phyloP scores from a whole-genome alignment of 2,329 filamentous ascomycete genomes.

The Sporothrix protearum region DNA sequence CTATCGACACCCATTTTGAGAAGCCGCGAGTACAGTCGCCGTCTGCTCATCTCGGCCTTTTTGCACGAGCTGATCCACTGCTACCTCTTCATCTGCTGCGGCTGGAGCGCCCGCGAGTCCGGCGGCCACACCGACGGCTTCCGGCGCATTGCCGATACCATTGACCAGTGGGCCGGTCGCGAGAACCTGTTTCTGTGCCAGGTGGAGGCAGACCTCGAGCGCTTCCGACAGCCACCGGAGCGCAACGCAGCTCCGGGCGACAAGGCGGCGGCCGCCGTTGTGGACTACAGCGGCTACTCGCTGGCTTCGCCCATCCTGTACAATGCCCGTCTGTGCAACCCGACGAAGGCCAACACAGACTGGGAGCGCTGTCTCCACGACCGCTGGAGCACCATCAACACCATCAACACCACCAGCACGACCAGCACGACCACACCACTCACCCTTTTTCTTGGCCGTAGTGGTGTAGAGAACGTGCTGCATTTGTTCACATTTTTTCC shows the following conservation, averaged over 20 bases:
- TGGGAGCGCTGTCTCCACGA: slow-evolving; percentile 17
- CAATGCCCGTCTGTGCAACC: slow-evolving; percentile 17
- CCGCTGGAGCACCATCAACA: slow-evolving; percentile 10
- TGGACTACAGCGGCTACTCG: slow-evolving; percentile 13
- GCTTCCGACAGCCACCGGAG: slow-evolving; percentile 24
- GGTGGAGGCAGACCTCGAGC: slow-evolving; percentile 57
- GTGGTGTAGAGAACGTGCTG: background rate
- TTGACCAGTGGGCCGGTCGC: slow-evolving; percentile 59
- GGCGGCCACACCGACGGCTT: slow-evolving; percentile 62
- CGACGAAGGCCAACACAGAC: slow-evolving; percentile 1
- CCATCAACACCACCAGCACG: background rate
- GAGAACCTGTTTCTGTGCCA: slow-evolving; percentile 54
- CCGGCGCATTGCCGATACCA: slow-evolving; percentile 54
- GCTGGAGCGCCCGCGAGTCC: slow-evolving; percentile 51
- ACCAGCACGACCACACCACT: background rate
- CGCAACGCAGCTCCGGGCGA: background rate
- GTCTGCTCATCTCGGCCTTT: slow-evolving; percentile 61
- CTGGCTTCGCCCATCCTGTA: slow-evolving; percentile 13
- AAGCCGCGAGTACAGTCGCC: slow-evolving; percentile 53
- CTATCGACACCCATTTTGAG: slow-evolving; percentile 58
- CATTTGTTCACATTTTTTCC: background rate
- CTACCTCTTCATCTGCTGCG: slow-evolving; percentile 61
- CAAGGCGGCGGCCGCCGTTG: too few relatives aligned
- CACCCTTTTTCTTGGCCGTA: background rate
- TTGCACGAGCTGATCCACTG: slow-evolving; percentile 65